phyloP scores from a whole-genome alignment of 2,329 filamentous ascomycete species.

The Monosporascus sp. region DNA sequence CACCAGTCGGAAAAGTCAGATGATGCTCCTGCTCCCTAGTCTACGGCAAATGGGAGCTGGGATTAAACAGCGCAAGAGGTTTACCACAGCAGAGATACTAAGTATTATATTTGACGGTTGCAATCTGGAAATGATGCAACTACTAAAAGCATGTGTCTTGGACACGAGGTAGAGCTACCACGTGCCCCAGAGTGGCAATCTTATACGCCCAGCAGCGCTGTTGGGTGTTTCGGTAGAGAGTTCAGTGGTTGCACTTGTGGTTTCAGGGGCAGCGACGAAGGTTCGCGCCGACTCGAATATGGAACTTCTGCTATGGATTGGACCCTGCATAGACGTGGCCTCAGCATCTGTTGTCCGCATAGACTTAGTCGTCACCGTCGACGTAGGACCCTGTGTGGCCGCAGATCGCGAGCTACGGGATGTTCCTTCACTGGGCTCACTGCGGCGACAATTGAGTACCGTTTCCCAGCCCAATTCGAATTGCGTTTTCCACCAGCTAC shows the following conservation, averaged over 20 bases:
- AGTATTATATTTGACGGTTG: too few relatives aligned
- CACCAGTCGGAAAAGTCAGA: too few relatives aligned
- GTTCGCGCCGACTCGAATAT: not conserved
- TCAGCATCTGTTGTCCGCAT: not conserved
- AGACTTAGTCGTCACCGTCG: not conserved
- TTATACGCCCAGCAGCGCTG: not conserved
- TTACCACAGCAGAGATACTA: too few relatives aligned
- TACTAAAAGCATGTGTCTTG: too few relatives aligned
- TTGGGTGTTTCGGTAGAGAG: not conserved
- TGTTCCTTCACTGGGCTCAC: not conserved
- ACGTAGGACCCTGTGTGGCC: not conserved
- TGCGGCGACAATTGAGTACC: constrained; percentile 1
- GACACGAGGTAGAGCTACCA: not conserved
- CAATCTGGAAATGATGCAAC: too few relatives aligned
- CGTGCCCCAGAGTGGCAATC: not conserved
- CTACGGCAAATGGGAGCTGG: too few relatives aligned
- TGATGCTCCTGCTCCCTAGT: too few relatives aligned
- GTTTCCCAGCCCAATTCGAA: constrained; percentile 21
- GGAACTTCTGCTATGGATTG: not conserved
- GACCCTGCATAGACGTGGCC: not conserved
- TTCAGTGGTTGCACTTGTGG: not conserved
- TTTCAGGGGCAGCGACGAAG: not conserved
- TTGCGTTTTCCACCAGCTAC: constrained; percentile 19
- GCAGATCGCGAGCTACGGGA: not conserved
- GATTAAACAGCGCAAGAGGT: too few relatives aligned